Evolutionary conservation across 805 yeast species (phyloP), one percentile per base, ranked within the genome.

Genomic region (Helenozyma rhizophorensis): DNA sequence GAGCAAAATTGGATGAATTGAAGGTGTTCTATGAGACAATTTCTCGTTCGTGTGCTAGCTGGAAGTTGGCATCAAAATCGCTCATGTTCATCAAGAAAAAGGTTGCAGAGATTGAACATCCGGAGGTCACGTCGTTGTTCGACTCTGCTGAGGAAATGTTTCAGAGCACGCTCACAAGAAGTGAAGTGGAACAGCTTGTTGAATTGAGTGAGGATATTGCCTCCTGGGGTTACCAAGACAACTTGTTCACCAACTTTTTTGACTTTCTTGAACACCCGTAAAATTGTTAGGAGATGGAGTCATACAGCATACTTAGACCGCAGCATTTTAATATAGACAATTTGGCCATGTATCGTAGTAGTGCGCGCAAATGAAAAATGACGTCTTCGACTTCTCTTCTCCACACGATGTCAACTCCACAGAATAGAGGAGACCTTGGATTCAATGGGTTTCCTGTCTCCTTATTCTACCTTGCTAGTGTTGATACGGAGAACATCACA

Each of bases 391-490:
- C 27, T 12, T 23, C 21, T 28, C 33, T 27, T 21, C 22, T 6
- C 18, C n/a, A n/a, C n/a, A n/a, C n/a, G 14, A 32, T 33, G 37
- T 28, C 39, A 30, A 17, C 25, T 23, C 34, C 33, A 25, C 30
- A 29, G 17, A 33, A 39, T 9, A n/a, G n/a, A n/a, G 50, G 46
- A 13, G 51, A 45, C 12, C 36, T 47, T 13, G 51, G 51, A 15
- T 41, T 45, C 23, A 47, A 45, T 30, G 50, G 40, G 4, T 47
- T 45, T 22, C 35, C 36, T 9, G 48, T 47, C 13, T 41, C 94
- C 2, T 56, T 86, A 34, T 80, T 80, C 51, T 88, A 84, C 55
- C 72, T 86, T 10, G 94, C 93, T 3, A 56, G 80, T 4, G 95
- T 95, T 1, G 90, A 86, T 45, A 47, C 55, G 3, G 47, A 53